These are phyloP conservation scores for Adansonia grandidieri DNA, from an alignment of 441 rosid genomes.

Conservation along the genomic window DNA sequence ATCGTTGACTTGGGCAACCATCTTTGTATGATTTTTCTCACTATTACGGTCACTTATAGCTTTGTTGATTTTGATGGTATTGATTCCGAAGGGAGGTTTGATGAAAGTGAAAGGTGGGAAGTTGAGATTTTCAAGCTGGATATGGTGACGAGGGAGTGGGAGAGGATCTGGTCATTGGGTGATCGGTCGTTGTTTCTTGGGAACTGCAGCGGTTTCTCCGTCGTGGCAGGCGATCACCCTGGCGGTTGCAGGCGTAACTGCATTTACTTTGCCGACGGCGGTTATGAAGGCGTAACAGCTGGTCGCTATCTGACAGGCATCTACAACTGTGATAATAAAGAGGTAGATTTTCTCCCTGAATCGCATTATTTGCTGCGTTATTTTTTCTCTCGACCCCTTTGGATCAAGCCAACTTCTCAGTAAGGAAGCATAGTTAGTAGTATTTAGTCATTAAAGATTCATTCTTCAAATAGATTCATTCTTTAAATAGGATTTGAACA, in stretches of 20 bases:
- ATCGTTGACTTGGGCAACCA: background rate
- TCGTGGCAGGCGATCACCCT: background rate
- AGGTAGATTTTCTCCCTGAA: no score
- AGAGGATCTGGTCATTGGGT: background rate
- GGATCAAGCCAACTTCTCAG: no score
- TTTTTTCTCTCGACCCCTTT: no score
- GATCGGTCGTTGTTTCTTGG: background rate
- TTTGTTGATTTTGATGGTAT: no score
- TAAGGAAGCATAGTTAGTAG: no score
- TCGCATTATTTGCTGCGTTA: no score
- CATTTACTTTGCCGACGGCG: background rate
- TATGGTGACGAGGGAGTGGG: background rate
- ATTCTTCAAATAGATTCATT: no score
- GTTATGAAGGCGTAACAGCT: background rate
- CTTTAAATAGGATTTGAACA: no score
- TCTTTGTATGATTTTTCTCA: background rate
- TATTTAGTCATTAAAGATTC: no score
- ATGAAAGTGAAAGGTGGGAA: no score
- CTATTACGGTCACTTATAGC: no score
- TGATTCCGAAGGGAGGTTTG: no score
- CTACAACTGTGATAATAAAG: background rate
- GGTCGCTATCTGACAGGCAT: background rate
- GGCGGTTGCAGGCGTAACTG: background rate
- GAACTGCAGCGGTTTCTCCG: background rate
- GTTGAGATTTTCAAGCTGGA: background rate